phyloP scores from a whole-genome alignment of 202 grass and related monocot genomes.

The Carex sylvatica region DNA sequence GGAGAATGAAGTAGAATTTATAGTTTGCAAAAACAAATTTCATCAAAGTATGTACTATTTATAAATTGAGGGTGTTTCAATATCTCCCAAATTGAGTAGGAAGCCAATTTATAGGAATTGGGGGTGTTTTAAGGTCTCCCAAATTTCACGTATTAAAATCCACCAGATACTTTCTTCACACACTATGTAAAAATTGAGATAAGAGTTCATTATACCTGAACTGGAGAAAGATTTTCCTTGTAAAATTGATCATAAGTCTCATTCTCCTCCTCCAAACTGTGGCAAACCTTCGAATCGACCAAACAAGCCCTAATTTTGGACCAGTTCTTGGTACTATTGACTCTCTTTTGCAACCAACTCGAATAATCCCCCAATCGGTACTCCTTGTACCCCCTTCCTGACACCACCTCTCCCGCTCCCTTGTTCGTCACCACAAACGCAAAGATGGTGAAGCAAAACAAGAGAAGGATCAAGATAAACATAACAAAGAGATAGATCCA shows the following conservation, averaged over 20 bases:
- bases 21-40: background rate
- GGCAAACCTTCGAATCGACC: conserved; percentile 60
- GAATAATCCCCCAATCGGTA: conserved; percentile 85
- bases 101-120: background rate
- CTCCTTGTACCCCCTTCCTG: conserved; percentile 60
- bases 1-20: background rate
- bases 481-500: conserved; percentile 89
- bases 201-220: conserved; percentile 47
- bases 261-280: conserved; percentile 39
- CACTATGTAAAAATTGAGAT: background rate
- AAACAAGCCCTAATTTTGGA: conserved; percentile 65
- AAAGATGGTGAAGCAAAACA: conserved; percentile 72
- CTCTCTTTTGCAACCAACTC: conserved; percentile 75
- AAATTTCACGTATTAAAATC: too few species aligned
- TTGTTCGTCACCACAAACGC: conserved; percentile 79
- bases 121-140: too few species aligned
- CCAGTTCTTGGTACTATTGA: conserved; percentile 65
- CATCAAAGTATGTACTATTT: background rate
- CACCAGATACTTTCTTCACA: background rate
- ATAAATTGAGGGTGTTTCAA: background rate
- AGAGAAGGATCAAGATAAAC: conserved; percentile 76
- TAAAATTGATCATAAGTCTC: conserved; percentile 22
- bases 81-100: background rate
- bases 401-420: conserved; percentile 63
- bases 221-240: conserved; percentile 42